A percentile compares a stretch with the other conserved stretches of the same genome.
These are phyloP conservation scores for Capsella bursapastoris DNA, from an alignment of 345 rosid genomes.

Conservation along the genomic window DNA sequence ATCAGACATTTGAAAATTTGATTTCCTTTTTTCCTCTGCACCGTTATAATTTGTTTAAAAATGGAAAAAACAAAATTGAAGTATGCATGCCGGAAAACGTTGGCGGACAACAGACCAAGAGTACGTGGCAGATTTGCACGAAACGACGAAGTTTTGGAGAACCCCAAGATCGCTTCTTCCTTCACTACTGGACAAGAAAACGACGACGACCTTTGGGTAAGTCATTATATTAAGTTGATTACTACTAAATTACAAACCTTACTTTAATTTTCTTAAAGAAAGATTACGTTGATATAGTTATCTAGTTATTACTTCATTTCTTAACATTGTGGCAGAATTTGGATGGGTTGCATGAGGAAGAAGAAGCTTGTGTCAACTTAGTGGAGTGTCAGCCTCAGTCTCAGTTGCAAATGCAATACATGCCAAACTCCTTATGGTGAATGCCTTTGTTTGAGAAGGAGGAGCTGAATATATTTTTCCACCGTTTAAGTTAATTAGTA, in stretches of 20 bases:
- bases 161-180: slow-evolving; percentile 61
- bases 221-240: not conserved
- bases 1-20: not conserved
- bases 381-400: slow-evolving; percentile 35
- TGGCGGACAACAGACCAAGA: slow-evolving; percentile 97
- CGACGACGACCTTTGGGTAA: slow-evolving; percentile 85
- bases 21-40: not conserved
- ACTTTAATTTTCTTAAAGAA: not conserved
- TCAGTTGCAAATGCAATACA: slow-evolving; percentile 38
- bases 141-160: slow-evolving; percentile 67
- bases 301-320: not conserved
- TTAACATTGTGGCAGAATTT: slow-evolving; percentile 34
- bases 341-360: slow-evolving; percentile 46
- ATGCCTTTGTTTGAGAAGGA: slow-evolving; percentile 25
- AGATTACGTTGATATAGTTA: not conserved
- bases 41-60: slow-evolving; percentile 1
- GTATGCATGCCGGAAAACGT: slow-evolving; percentile 98
- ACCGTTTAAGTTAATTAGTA: not conserved
- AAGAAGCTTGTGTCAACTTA: slow-evolving; percentile 36
- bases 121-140: slow-evolving; percentile 99
- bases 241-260: slow-evolving; percentile 15
- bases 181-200: slow-evolving; percentile 56
- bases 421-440: slow-evolving; percentile 40
- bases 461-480: slow-evolving; percentile 1
- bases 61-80: slow-evolving; percentile 27